Evolutionary conservation across 805 yeast genomes (phyloP).

Genomic region (Saccharomycopsis fodiens): DNA sequence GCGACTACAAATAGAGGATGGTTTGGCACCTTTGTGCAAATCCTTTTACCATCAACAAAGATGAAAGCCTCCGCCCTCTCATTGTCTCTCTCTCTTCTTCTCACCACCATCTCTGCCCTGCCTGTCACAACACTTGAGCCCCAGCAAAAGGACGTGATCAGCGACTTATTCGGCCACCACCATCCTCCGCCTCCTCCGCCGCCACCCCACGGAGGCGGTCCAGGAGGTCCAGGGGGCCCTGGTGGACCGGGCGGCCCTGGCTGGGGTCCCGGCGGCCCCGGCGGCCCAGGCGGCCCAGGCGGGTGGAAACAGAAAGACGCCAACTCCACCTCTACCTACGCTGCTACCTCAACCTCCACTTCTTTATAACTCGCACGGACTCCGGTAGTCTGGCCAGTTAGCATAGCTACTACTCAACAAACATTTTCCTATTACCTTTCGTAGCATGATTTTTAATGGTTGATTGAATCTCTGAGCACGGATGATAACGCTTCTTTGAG

Average conservation of each 20-base stretch:
- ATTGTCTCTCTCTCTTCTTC: background rate
- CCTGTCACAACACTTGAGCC: background rate
- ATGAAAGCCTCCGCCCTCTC: background rate
- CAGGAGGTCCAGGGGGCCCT: background rate
- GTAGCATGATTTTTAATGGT: too few relatives aligned
- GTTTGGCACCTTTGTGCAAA: background rate
- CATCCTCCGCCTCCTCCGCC: constrained; percentile 1
- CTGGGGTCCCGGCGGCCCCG: constrained; percentile 3
- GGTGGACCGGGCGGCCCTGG: background rate
- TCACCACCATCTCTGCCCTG: background rate
- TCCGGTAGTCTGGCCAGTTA: background rate
- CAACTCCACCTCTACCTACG: background rate
- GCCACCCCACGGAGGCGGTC: background rate
- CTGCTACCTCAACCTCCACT: background rate
- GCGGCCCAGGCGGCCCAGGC: constrained; percentile 1
- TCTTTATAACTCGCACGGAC: background rate
- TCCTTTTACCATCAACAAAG: background rate
- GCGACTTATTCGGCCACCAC: constrained; percentile 1
- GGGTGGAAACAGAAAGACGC: background rate
- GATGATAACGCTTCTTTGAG: too few relatives aligned
- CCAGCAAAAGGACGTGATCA: background rate
- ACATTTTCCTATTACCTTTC: too few relatives aligned
- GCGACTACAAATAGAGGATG: background rate
- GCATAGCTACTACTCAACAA: too few relatives aligned
- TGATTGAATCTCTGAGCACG: too few relatives aligned